A percentile compares a stretch with the other conserved stretches of the same genome.
These are phyloP conservation scores for Epichloe bromicola DNA, from an alignment of 2,329 filamentous ascomycete species.

Conservation along the genomic window DNA sequence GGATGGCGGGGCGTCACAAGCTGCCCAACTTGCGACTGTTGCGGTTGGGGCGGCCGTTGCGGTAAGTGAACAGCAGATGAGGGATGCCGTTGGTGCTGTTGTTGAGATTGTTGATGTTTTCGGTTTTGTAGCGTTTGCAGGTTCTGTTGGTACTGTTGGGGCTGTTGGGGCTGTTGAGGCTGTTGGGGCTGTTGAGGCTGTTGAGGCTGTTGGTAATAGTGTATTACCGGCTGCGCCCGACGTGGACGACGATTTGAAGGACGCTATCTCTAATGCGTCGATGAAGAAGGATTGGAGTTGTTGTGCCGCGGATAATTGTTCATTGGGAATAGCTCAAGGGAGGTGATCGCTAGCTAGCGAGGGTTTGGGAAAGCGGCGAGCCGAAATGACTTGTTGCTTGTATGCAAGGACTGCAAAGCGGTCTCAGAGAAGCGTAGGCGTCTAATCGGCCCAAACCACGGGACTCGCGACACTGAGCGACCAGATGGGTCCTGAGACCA, in stretches of 20 bases:
- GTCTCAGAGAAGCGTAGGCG: background rate
- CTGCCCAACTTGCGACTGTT: background rate
- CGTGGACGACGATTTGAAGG: background rate
- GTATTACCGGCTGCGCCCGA: background rate
- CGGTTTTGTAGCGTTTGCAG: background rate
- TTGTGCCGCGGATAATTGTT: constrained; percentile 7
- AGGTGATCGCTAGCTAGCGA: background rate
- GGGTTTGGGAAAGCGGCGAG: background rate
- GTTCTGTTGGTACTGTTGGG: background rate
- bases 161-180: no score
- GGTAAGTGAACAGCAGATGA: background rate
- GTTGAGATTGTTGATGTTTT: background rate
- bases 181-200: background rate
- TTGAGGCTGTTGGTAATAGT: no score
- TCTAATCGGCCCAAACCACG: background rate
- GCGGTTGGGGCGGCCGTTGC: background rate
- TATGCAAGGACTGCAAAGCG: background rate
- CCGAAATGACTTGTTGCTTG: background rate
- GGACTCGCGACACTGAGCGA: background rate
- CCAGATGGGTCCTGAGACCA: background rate
- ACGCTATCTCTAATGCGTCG: constrained; percentile 18
- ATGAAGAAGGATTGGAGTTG: constrained; percentile 7
- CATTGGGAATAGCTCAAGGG: constrained; percentile 9
- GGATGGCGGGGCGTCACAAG: background rate
- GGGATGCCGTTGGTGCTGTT: background rate